phyloP scores from a whole-genome alignment of 495 filamentous ascomycete species.

The Tirmania nivea region DNA sequence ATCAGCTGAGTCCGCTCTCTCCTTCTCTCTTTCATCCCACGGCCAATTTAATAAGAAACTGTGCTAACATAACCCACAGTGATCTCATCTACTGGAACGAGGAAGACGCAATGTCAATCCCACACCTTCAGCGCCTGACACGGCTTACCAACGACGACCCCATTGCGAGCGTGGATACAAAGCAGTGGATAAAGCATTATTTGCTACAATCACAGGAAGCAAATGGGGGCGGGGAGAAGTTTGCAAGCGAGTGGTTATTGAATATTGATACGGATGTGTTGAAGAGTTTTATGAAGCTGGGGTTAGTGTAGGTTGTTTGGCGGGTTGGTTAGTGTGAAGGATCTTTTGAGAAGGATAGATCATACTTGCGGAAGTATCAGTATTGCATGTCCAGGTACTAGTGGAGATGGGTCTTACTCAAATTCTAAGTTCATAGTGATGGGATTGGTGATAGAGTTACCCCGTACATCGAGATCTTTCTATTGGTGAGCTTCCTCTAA shows the following conservation, averaged over 20 bases:
- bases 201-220: slow-evolving; percentile 41
- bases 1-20: slow-evolving; percentile 22
- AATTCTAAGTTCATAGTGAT: no score
- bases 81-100: slow-evolving; percentile 33
- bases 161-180: slow-evolving; percentile 47
- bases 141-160: slow-evolving; percentile 41
- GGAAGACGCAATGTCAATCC: slow-evolving; percentile 7
- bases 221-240: slow-evolving; percentile 49
- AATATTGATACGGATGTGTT: slow-evolving; percentile 74
- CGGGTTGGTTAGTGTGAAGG: no score
- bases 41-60: no score
- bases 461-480: no score
- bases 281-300: slow-evolving; percentile 38
- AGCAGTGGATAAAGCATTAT: slow-evolving; percentile 44
- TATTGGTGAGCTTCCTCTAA: no score
- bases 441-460: no score
- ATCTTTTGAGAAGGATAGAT: no score
- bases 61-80: neutral
- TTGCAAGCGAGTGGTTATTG: slow-evolving; percentile 57
- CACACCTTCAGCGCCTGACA: slow-evolving; percentile 16
- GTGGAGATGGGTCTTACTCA: no score
- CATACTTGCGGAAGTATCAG: no score
- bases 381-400: no score
- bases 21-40: slow-evolving; percentile 11
- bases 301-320: slow-evolving; percentile 16